These are phyloP conservation scores for Pterocarpus santalinus DNA, from an alignment of 306 rosid genomes.

Conservation along the genomic window DNA sequence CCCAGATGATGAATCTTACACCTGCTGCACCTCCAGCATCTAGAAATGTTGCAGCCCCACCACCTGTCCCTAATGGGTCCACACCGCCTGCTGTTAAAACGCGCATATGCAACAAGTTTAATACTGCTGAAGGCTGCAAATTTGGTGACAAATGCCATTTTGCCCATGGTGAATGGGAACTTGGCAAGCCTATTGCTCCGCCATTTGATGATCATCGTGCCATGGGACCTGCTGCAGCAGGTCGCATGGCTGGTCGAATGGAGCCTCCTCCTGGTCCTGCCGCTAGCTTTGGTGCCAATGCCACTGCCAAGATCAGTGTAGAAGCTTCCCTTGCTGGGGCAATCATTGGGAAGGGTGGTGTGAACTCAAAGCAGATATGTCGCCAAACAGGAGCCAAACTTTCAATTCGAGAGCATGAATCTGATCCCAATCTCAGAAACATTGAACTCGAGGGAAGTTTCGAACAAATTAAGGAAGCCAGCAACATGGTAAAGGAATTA, in stretches of 20 bases:
- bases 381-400: constrained; percentile 98
- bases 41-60: constrained; percentile 66
- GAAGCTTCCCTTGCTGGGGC: constrained; percentile 98
- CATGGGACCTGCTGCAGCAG: constrained; percentile 59
- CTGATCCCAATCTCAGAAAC: constrained; percentile 79
- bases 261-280: constrained; percentile 76
- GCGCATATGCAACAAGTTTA: constrained; percentile 82
- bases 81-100: constrained; percentile 63
- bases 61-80: constrained; percentile 71
- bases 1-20: constrained; percentile 89
- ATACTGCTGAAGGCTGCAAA: constrained; percentile 92
- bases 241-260: constrained; percentile 65
- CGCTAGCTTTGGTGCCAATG: constrained; percentile 84
- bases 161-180: constrained; percentile 98
- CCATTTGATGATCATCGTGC: constrained; percentile 72
- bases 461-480: constrained; percentile 91
- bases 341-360: constrained; percentile 96
- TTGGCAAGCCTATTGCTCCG: constrained; percentile 70
- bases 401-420: constrained; percentile 87
- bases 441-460: constrained; percentile 96
- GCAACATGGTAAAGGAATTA: constrained; percentile 85
- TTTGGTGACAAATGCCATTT: constrained; percentile 95
- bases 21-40: constrained; percentile 69
- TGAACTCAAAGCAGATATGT: constrained; percentile 94
- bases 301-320: constrained; percentile 95